Evolutionary conservation across 805 yeast genomes (phyloP).

Genomic region (Wilhelminamyces savonicus): DNA sequence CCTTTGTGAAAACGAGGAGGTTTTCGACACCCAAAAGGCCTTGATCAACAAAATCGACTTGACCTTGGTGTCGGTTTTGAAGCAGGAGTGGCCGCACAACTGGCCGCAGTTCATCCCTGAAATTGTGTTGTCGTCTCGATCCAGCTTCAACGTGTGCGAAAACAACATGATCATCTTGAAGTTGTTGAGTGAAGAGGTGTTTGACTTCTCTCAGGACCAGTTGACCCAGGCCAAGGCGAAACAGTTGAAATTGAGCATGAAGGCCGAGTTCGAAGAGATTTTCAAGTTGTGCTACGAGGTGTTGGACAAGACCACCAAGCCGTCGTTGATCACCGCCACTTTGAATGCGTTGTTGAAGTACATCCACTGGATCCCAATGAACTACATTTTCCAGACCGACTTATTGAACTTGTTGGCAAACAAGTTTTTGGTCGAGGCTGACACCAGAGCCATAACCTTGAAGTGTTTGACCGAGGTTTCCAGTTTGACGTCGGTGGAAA

Average conservation of each 20-base stretch:
- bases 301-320: slow-evolving; percentile 79
- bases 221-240: slow-evolving; percentile 94
- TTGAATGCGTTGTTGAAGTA: slow-evolving; percentile 76
- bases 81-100: slow-evolving; percentile 98
- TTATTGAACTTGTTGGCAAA: slow-evolving; percentile 64
- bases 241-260: slow-evolving; percentile 74
- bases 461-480: slow-evolving; percentile 93
- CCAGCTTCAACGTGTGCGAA: slow-evolving; percentile 91
- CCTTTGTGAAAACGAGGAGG: slow-evolving; percentile 76
- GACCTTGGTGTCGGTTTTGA: slow-evolving; percentile 87
- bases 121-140: slow-evolving; percentile 74
- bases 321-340: slow-evolving; percentile 80
- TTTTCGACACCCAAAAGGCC: slow-evolving; percentile 67
- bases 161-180: slow-evolving; percentile 92
- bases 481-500: slow-evolving; percentile 50
- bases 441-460: slow-evolving; percentile 76
- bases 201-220: slow-evolving; percentile 91
- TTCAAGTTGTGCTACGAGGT: slow-evolving; percentile 92
- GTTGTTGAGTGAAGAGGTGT: slow-evolving; percentile 89
- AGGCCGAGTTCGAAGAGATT: slow-evolving; percentile 87
- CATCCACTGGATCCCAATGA: slow-evolving; percentile 91
- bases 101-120: slow-evolving; percentile 98
- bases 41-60: slow-evolving; percentile 89
- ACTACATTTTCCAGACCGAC: slow-evolving; percentile 84
- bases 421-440: slow-evolving; percentile 71